These are phyloP conservation scores for Saraca asoca DNA, from an alignment of 331 rosid genomes.

Conservation along the genomic window DNA sequence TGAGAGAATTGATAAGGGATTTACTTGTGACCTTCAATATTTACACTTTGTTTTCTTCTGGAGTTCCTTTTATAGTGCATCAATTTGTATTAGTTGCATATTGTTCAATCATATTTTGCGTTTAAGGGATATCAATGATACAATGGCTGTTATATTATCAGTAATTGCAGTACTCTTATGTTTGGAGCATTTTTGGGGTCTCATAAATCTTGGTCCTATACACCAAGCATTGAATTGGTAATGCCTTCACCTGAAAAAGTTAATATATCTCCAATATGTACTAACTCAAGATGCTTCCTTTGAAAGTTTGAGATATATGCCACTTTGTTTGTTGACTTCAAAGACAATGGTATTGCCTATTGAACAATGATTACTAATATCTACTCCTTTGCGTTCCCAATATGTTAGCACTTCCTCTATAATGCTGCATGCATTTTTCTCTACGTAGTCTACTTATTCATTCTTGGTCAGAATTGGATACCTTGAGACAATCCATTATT, in stretches of 20 bases:
- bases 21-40: too few species aligned
- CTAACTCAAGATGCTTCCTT: constrained; percentile 37
- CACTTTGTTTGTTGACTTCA: constrained; percentile 12
- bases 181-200: constrained; percentile 8
- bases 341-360: neutral
- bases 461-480: too few species aligned
- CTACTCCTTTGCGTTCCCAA: neutral
- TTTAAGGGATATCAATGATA: constrained; percentile 7
- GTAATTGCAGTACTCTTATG: neutral
- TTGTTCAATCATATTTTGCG: neutral
- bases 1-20: too few species aligned
- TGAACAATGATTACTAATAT: too few species aligned
- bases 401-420: neutral
- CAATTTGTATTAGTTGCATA: neutral
- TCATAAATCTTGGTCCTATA: constrained; percentile 16
- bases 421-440: neutral
- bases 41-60: neutral
- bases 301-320: constrained; percentile 4
- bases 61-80: neutral
- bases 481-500: too few species aligned
- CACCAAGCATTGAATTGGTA: constrained; percentile 31
- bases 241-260: constrained; percentile 29
- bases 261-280: constrained; percentile 34
- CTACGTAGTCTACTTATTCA: too few species aligned
- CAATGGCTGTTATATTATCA: neutral